Evolutionary conservation across 1,139 yeast genomes (phyloP), one percentile per base, ranked within the genome.

Genomic region (Debaryomyces subglobosus): DNA sequence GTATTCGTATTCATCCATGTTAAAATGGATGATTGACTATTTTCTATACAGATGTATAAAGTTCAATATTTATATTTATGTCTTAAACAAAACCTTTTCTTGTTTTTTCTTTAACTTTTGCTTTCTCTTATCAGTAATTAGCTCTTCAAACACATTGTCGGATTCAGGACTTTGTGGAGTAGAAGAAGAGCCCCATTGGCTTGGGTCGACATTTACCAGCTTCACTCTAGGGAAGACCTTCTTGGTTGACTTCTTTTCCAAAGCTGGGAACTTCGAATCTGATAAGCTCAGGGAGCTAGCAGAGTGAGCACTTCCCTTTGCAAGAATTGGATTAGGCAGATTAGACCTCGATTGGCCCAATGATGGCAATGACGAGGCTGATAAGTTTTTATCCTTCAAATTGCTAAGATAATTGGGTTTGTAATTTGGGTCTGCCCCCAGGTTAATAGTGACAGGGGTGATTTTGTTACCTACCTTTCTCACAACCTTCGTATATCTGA

Each of bases 401-500:
- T 56, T 56, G 32, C 67, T 67, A 27, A 72, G 65, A 48, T 72
- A 73, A 4, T 58, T 62, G 1, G 77, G 77, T 30, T 48, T 60
- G 50, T 63, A 72, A n/a, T 59, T 25, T 23, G 64, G 55, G 18
- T 63, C 67, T 44, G 53, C 62, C 25, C 52, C 52, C 3, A 55
- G 43, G 30, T 51, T 58, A 30, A 56, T 54, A 12, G 50, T 44
- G 20, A 63, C 56, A 16, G 52, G 43, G 8, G 50, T 54, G 3
- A 47, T 35, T 13, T 43, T 53, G 35, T 52, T 43, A 5, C 43
- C 41, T 25, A 38, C 43, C 43, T 55, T 55, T 29, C 44, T 67
- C 38, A 71, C 57, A 3, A 79, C 68, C 6, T 77, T 77, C 6
- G 81, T 77, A 48, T 74, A 74, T 45, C 74, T 60, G 16, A 73